These are phyloP conservation scores for Rhizoctonia solani DNA, from an alignment of 1,284 basidiomycete species.

Conservation along the genomic window DNA sequence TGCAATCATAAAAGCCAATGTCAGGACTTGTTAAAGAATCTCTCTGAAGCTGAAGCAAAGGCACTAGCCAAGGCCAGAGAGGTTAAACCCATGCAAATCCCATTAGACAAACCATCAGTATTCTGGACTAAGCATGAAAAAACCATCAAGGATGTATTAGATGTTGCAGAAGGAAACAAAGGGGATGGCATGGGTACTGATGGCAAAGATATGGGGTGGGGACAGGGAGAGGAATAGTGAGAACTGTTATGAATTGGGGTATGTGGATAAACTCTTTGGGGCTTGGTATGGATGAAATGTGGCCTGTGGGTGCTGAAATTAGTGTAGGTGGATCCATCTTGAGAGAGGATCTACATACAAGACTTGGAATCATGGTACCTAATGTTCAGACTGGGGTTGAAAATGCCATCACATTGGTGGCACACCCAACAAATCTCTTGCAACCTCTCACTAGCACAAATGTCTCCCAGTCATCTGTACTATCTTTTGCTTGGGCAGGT, in stretches of 20 bases:
- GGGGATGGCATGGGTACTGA: constrained; percentile 44
- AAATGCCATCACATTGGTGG: constrained; percentile 66
- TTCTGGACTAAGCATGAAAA: constrained; percentile 63
- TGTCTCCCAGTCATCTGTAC: constrained; percentile 46
- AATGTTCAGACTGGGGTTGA: constrained; percentile 26
- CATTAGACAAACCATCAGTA: constrained; percentile 89
- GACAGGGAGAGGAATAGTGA: background rate
- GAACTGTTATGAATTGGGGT: constrained; percentile 20
- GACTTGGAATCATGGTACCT: constrained; percentile 15
- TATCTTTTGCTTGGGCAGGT: constrained; percentile 48
- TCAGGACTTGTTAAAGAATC: no score
- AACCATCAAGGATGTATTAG: background rate
- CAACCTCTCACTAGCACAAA: constrained; percentile 18
- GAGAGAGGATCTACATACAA: background rate
- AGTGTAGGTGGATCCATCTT: background rate
- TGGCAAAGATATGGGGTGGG: background rate
- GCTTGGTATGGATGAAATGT: constrained; percentile 30
- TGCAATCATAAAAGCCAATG: no score
- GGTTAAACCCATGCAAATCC: constrained; percentile 84
- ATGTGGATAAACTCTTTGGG: constrained; percentile 20
- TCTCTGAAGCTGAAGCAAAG: no score
- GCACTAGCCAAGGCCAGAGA: no score
- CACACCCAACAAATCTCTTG: constrained; percentile 41
- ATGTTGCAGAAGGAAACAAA: constrained; percentile 40
- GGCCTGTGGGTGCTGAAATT: constrained; percentile 7